Percentiles rank a stretch among this genome's conserved stretches.
Conservation (phyloP, 805 yeast genomes). For the Hanseniaspora clermontiae region DNA sequence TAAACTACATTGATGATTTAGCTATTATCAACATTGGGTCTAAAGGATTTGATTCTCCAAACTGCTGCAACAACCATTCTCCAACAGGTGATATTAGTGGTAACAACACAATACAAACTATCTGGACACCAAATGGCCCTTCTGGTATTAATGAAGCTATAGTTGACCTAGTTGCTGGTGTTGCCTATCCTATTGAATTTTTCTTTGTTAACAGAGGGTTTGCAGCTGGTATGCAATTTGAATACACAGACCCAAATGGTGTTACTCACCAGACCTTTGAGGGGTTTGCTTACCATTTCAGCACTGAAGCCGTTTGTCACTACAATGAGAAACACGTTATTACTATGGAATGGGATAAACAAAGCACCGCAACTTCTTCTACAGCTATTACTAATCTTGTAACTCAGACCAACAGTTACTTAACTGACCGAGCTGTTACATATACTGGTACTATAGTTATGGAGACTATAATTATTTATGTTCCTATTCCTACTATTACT, state of each 20-base stretch:
- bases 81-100: background rate
- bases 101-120: background rate
- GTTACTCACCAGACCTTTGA: constrained; percentile 3
- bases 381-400: background rate
- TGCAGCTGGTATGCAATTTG: constrained; percentile 15
- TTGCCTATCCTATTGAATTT: constrained; percentile 24
- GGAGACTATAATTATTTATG: background rate
- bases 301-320: background rate
- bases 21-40: constrained; percentile 3
- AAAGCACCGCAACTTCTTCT: background rate
- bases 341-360: background rate
- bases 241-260: constrained; percentile 19
- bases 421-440: background rate
- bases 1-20: constrained; percentile 7
- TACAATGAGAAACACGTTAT: background rate
- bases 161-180: constrained; percentile 20
- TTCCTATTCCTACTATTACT: background rate
- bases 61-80: background rate
- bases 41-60: background rate
- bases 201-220: constrained; percentile 20
- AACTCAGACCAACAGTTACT: background rate
- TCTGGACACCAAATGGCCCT: constrained; percentile 1
- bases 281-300: background rate
- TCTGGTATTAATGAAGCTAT: constrained; percentile 5
- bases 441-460: background rate